Evolutionary conservation across 2,329 filamentous ascomycete species (phyloP).

Genomic region (Aspergillus quadrilineatus): DNA sequence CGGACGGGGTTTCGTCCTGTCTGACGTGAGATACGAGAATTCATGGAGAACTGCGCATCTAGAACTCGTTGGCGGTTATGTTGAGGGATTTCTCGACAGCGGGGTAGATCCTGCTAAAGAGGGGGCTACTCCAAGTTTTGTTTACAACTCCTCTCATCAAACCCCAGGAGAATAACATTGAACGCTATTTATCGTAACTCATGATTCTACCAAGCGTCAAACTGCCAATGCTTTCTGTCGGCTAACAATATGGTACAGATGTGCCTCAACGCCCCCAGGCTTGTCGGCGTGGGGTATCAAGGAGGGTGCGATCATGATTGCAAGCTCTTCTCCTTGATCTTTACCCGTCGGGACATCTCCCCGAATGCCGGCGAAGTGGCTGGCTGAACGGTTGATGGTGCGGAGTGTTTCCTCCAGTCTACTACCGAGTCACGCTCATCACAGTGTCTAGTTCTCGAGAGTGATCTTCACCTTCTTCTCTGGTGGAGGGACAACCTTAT

Average conservation of each 20-base stretch:
- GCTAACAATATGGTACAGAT: not conserved
- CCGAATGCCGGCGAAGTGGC: not conserved
- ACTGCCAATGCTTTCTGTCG: not conserved
- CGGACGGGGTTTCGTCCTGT: not conserved
- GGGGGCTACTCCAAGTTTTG: no score
- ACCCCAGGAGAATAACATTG: not conserved
- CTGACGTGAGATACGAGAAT: not conserved
- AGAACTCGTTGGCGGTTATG: not conserved
- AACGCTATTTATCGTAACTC: constrained; percentile 3
- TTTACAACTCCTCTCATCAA: not conserved
- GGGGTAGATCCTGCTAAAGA: not conserved
- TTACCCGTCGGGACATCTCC: constrained; percentile 1
- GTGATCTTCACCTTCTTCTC: constrained; percentile 64
- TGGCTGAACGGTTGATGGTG: not conserved
- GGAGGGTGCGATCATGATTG: not conserved
- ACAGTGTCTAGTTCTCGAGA: constrained; percentile 52
- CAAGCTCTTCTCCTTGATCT: not conserved
- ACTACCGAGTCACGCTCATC: not conserved
- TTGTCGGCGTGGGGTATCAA: not conserved
- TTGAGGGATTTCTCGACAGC: not conserved
- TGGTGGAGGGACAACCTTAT: constrained; percentile 55
- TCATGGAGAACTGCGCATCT: not conserved
- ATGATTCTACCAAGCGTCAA: not conserved
- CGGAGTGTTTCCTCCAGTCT: not conserved
- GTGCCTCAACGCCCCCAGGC: not conserved